A percentile compares a stretch with the other conserved stretches of the same genome.
phyloP scores from a whole-genome alignment of 495 filamentous ascomycete species.

The Xylaria longipes region DNA sequence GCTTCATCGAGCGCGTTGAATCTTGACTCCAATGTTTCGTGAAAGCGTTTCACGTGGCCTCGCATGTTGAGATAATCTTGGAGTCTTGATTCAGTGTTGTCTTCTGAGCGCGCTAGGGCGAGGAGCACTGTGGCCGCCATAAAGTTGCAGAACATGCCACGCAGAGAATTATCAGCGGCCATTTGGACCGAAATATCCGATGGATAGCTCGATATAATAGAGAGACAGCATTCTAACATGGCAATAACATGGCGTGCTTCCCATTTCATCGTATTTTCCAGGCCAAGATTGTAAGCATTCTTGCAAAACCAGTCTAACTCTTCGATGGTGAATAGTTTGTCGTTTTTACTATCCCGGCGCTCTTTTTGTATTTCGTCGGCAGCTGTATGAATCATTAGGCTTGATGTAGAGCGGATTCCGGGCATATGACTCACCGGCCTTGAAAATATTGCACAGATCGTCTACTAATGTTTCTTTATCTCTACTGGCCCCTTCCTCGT shows the following conservation, averaged over 20 bases:
- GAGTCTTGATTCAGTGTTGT: slow-evolving; percentile 62
- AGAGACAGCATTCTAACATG: slow-evolving; percentile 65
- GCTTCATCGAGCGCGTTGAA: slow-evolving; percentile 50
- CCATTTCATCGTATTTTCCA: slow-evolving; percentile 65
- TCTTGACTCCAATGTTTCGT: slow-evolving; percentile 45
- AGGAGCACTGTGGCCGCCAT: slow-evolving; percentile 65
- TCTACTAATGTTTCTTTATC: slow-evolving; percentile 42
- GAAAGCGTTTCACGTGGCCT: slow-evolving; percentile 63
- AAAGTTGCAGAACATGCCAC: slow-evolving; percentile 72
- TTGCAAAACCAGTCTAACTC: slow-evolving; percentile 85
- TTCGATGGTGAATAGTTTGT: slow-evolving; percentile 56
- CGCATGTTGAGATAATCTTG: slow-evolving; percentile 67
- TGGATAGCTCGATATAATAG: slow-evolving; percentile 67
- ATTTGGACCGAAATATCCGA: slow-evolving; percentile 50
- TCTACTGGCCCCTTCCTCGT: slow-evolving; percentile 32
- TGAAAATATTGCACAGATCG: slow-evolving; percentile 67
- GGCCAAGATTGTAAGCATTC: slow-evolving; percentile 75
- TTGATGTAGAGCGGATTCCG: background rate
- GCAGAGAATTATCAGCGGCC: slow-evolving; percentile 59
- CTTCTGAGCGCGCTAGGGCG: slow-evolving; percentile 68
- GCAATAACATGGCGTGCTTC: slow-evolving; percentile 56
- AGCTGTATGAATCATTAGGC: slow-evolving; percentile 35
- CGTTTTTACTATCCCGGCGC: slow-evolving; percentile 37
- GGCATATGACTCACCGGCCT: slow-evolving; percentile 57
- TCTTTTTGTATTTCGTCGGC: slow-evolving; percentile 55